These are phyloP conservation scores for Cutaneotrichosporon spelunceum DNA, from an alignment of 1,284 basidiomycete species.

Conservation along the genomic window DNA sequence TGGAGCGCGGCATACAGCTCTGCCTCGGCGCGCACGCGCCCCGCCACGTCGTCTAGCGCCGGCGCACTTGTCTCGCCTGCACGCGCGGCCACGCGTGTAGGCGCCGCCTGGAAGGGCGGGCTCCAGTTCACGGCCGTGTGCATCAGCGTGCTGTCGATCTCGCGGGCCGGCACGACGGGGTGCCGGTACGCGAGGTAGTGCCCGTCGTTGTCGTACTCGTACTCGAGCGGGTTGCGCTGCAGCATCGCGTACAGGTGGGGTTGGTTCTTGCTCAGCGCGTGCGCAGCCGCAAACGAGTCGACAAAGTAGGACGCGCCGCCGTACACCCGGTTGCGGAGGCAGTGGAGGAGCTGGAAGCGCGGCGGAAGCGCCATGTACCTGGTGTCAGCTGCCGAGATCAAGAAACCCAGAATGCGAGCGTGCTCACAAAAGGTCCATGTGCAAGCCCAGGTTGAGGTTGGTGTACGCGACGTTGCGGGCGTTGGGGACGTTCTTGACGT, in stretches of 20 bases:
- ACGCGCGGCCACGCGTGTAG: conserved; percentile 10
- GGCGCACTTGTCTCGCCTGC: conserved; percentile 8
- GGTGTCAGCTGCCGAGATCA: conserved; percentile 9
- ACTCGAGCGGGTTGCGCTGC: conserved; percentile 67
- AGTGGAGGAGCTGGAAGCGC: conserved; percentile 87
- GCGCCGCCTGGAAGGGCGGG: conserved; percentile 83
- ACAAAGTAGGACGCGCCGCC: conserved; percentile 89
- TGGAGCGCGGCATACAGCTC: conserved; percentile 65
- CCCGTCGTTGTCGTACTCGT: conserved; percentile 87
- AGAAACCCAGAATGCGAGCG: too few relatives aligned
- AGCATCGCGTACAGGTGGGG: conserved; percentile 54
- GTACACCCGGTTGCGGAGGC: conserved; percentile 70
- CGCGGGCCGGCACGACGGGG: conserved; percentile 63
- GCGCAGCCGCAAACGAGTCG: conserved; percentile 71
- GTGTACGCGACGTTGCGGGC: conserved; percentile 95
- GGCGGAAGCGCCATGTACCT: conserved; percentile 84
- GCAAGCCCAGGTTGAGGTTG: conserved; percentile 79
- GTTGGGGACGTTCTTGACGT: conserved; percentile 69
- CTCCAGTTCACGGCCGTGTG: conserved; percentile 75
- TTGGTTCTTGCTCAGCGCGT: conserved; percentile 20
- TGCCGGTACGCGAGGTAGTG: conserved; percentile 77
- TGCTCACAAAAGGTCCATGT: conserved; percentile 90
- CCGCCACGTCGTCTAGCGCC: conserved; percentile 8
- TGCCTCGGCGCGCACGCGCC: conserved; percentile 31
- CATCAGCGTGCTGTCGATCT: conserved; percentile 13